phyloP scores from a whole-genome alignment of 2,329 filamentous ascomycete species.

The Ascochyta viciae-villosae region DNA sequence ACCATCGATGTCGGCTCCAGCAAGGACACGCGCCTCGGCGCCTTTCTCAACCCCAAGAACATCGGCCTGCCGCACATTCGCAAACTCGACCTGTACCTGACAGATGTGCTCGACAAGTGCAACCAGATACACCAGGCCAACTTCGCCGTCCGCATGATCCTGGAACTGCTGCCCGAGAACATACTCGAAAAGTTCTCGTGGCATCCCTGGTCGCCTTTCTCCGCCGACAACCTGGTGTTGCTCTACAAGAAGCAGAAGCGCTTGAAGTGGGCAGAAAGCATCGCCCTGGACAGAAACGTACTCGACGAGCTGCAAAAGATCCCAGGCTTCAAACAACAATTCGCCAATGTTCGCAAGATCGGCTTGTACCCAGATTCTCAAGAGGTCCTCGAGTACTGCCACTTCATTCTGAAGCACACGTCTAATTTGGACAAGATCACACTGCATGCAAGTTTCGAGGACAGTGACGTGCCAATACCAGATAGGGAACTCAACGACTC shows the following conservation, averaged over 20 bases:
- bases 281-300: conserved; percentile 53
- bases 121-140: conserved; percentile 55
- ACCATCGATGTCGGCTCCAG: conserved; percentile 55
- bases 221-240: conserved; percentile 56
- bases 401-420: conserved; percentile 52
- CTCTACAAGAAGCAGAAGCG: conserved; percentile 58
- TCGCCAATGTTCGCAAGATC: conserved; percentile 53
- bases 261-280: conserved; percentile 58
- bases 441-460: conserved; percentile 55
- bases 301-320: conserved; percentile 53
- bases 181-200: conserved; percentile 59
- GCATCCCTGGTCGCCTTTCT: conserved; percentile 59
- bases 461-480: conserved; percentile 43
- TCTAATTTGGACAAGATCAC: conserved; percentile 54
- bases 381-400: conserved; percentile 54
- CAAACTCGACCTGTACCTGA: conserved; percentile 56
- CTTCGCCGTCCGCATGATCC: conserved; percentile 57
- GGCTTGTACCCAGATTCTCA: conserved; percentile 57
- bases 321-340: conserved; percentile 49
- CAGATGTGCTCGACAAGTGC: conserved; percentile 53
- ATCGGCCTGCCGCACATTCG: conserved; percentile 56
- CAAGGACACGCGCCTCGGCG: conserved; percentile 53
- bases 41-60: conserved; percentile 56
- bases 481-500: conserved; percentile 56
- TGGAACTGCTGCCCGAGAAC: conserved; percentile 58